These are phyloP conservation scores for Bromus sterilis DNA, from an alignment of 176 grass and related monocot genomes.

Conservation along the genomic window DNA sequence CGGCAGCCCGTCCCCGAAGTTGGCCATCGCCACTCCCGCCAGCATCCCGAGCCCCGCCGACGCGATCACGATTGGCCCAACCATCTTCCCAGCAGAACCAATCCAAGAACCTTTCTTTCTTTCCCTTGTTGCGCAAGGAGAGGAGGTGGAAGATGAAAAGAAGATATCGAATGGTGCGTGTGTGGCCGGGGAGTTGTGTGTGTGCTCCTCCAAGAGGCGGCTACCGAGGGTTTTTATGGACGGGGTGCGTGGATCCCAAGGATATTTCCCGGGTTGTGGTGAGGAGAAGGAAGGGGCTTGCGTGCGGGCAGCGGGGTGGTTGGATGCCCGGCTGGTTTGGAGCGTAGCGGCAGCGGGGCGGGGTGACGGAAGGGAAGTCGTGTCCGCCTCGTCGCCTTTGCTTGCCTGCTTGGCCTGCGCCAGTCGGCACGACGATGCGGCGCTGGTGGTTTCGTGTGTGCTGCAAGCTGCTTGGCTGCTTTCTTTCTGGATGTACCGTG, in stretches of 20 bases:
- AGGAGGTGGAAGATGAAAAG: background rate
- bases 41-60: conserved; percentile 83
- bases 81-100: background rate
- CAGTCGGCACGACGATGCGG: background rate
- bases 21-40: conserved; percentile 66
- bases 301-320: background rate
- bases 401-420: background rate
- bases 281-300: background rate
- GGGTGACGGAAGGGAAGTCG: conserved; percentile 37
- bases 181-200: no score
- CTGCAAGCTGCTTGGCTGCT: background rate
- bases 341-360: conserved; percentile 17
- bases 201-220: no score
- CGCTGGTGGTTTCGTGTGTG: background rate
- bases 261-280: no score
- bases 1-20: conserved; percentile 29
- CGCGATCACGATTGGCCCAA: conserved; percentile 56
- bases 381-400: conserved; percentile 32
- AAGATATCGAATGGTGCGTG: no score
- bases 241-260: no score
- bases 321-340: background rate
- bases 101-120: background rate
- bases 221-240: no score
- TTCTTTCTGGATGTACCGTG: no score
- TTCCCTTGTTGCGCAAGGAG: background rate